Conservation (phyloP, 148 eudicot species). For the Fagopyrum esculentum region DNA sequence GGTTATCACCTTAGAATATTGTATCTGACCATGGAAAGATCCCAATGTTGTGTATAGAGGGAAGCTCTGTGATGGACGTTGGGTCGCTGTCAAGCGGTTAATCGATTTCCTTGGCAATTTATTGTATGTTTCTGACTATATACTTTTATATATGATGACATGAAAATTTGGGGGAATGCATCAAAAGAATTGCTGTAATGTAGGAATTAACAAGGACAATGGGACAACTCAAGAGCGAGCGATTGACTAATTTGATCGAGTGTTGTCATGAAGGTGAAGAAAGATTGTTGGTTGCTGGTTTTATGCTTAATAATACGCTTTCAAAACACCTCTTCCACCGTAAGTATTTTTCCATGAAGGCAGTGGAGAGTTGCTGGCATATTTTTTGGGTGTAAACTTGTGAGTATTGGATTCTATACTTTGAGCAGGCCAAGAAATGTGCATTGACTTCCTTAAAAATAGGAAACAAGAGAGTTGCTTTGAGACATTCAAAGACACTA, state of each 20-base stretch:
- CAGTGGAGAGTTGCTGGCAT: no score
- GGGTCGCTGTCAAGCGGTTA: constrained; percentile 73
- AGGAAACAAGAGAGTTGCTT: no score
- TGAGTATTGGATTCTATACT: no score
- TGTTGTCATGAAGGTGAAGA: constrained; percentile 79
- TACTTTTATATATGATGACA: constrained; percentile 9
- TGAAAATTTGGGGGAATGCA: constrained; percentile 18
- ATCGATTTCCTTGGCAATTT: constrained; percentile 86
- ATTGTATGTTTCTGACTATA: constrained; percentile 29
- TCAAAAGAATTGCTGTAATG: neutral
- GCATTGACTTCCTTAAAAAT: no score
- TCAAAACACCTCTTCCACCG: constrained; percentile 86
- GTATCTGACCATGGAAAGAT: constrained; percentile 83
- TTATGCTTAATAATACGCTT: constrained; percentile 87
- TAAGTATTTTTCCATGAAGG: constrained; percentile 19
- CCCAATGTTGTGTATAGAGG: constrained; percentile 81
- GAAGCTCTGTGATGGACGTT: constrained; percentile 48
- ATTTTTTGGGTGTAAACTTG: no score
- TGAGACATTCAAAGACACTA: no score
- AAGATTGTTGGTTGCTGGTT: constrained; percentile 79
- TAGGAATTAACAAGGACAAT: constrained; percentile 77
- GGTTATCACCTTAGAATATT: constrained; percentile 57
- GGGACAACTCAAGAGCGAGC: constrained; percentile 69
- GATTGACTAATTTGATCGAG: constrained; percentile 70
- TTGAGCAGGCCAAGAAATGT: no score